Percentiles rank a stretch among this genome's conserved stretches.
Evolutionary conservation across 495 filamentous ascomycete species (phyloP).

Genomic region (Pseudotulostoma volvatum): DNA sequence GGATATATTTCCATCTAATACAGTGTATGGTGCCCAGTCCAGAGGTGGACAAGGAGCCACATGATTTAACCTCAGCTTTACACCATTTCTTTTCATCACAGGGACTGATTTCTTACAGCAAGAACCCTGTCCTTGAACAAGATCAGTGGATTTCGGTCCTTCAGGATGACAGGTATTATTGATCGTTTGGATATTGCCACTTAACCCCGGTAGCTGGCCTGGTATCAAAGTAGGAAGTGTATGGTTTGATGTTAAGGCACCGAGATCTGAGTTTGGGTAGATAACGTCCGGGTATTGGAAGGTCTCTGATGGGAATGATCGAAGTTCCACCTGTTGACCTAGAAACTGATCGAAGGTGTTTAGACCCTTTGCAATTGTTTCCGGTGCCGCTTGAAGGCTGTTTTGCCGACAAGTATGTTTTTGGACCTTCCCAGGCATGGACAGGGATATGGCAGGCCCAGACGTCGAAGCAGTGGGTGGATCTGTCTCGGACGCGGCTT

Average conservation of each 20-base stretch:
- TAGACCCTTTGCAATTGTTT: conserved; percentile 16
- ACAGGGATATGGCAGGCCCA: conserved; percentile 5
- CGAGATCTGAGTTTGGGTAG: not conserved
- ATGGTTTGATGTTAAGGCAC: not conserved
- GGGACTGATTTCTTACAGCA: conserved; percentile 17
- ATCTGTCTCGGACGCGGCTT: conserved; percentile 5
- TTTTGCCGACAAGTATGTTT: conserved; percentile 14
- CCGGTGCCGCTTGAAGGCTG: conserved; percentile 14
- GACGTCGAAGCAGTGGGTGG: conserved; percentile 4
- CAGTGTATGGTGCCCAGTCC: not conserved
- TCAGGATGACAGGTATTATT: conserved; percentile 17
- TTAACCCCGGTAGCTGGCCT: not conserved
- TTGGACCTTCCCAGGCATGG: conserved; percentile 12
- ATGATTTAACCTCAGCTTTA: not conserved
- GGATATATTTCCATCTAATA: not conserved
- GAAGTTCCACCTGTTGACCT: not conserved
- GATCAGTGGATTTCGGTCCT: conserved; percentile 8
- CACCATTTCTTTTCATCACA: conserved; percentile 1
- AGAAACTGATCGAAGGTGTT: conserved; percentile 7
- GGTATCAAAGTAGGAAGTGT: not conserved
- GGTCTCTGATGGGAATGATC: not conserved
- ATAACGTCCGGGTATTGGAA: not conserved
- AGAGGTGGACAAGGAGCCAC: not conserved
- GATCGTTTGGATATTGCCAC: not conserved
- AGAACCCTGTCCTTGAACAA: conserved; percentile 11